A percentile compares a stretch with the other conserved stretches of the same genome.
Conservation (phyloP, 768 basidiomycete genomes). For the Harrya chromipes region DNA sequence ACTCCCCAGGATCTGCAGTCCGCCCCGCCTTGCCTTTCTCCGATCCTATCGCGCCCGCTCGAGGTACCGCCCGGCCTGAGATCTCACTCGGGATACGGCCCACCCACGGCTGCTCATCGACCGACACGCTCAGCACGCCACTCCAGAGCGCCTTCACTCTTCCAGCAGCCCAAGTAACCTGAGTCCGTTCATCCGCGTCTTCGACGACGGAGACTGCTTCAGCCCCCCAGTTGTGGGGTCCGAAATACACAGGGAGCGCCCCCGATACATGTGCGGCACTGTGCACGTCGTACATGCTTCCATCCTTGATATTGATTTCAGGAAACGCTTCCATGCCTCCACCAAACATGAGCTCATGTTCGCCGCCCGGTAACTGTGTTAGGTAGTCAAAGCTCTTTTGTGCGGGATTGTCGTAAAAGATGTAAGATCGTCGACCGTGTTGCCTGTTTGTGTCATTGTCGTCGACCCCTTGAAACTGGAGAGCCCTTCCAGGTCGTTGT, state of each 20-base stretch:
- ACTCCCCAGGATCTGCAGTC: conserved; percentile 50
- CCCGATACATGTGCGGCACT: conserved; percentile 45
- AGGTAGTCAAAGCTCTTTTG: conserved; percentile 58
- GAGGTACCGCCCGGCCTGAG: conserved; percentile 38
- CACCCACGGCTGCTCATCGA: conserved; percentile 66
- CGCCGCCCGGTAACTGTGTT: conserved; percentile 52
- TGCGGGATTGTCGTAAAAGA: conserved; percentile 48
- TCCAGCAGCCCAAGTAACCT: conserved; percentile 37
- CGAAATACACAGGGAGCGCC: conserved; percentile 55
- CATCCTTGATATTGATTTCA: background rate
- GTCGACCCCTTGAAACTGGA: conserved; percentile 16
- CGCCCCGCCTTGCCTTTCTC: conserved; percentile 6
- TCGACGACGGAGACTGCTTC: conserved; percentile 29
- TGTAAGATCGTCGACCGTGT: conserved; percentile 52
- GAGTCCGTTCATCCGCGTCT: conserved; percentile 10
- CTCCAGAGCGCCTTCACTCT: conserved; percentile 59
- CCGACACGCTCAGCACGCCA: conserved; percentile 60
- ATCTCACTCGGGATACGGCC: conserved; percentile 54
- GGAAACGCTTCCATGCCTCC: conserved; percentile 44
- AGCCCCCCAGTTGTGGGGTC: conserved; percentile 40
- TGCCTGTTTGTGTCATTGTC: conserved; percentile 7
- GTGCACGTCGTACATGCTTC: conserved; percentile 31
- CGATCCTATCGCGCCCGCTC: background rate
- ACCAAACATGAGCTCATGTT: conserved; percentile 62
- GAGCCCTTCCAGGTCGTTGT: conserved; percentile 48